Conservation (phyloP, 768 basidiomycete genomes). For the Obba rivulosa region DNA sequence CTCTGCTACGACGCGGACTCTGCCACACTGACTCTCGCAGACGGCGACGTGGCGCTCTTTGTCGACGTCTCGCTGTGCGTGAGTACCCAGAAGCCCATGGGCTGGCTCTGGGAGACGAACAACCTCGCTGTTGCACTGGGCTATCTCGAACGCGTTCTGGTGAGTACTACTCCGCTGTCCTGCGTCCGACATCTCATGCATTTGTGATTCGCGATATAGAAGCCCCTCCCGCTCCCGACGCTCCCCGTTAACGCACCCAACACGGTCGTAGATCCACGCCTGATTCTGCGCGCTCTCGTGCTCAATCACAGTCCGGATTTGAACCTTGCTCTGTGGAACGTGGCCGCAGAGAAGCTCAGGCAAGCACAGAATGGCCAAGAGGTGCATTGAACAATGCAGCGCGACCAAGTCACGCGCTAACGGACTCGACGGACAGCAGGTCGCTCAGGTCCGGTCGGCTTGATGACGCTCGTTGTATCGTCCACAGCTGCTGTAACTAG, state of each 20-base stretch:
- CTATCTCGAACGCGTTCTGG: slow-evolving; percentile 46
- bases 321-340: slow-evolving; percentile 41
- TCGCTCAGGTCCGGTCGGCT: too few species aligned
- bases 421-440: too few species aligned
- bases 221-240: slow-evolving; percentile 2
- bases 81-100: slow-evolving; percentile 20
- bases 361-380: too few species aligned
- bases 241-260: slow-evolving; percentile 10
- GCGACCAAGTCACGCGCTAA: too few species aligned
- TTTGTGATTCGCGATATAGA: slow-evolving; percentile 2
- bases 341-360: slow-evolving; percentile 20
- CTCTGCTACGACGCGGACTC: slow-evolving; percentile 49
- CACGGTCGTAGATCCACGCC: slow-evolving; percentile 31
- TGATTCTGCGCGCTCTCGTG: slow-evolving; percentile 52
- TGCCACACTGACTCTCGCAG: slow-evolving; percentile 43
- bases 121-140: slow-evolving; percentile 51
- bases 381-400: too few species aligned
- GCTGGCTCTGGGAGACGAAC: slow-evolving; percentile 52
- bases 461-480: too few species aligned
- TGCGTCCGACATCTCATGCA: background rate
- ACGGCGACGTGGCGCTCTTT: slow-evolving; percentile 44
- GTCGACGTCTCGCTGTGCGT: slow-evolving; percentile 55
- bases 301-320: slow-evolving; percentile 43
- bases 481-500: too few species aligned
- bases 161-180: slow-evolving; percentile 23